These are phyloP conservation scores for Aspergillus aculeatus DNA, from an alignment of 2,329 filamentous ascomycete species.

Conservation along the genomic window DNA sequence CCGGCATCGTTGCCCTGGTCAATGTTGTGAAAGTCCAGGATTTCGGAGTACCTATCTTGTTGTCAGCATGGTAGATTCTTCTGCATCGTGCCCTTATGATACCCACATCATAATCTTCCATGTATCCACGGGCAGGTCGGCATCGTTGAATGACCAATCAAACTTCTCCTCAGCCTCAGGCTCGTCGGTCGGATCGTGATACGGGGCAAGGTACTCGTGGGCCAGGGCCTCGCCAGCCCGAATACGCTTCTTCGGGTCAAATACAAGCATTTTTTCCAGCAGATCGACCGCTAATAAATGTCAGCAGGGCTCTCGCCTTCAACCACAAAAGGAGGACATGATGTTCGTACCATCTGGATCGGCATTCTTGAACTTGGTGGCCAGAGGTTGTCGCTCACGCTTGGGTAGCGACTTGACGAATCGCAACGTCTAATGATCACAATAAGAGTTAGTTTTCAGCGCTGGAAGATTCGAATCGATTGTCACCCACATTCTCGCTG, in stretches of 20 bases:
- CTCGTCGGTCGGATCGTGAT: slow-evolving; percentile 97
- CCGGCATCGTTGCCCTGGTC: slow-evolving; percentile 52
- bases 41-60: slow-evolving; percentile 83
- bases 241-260: slow-evolving; percentile 94
- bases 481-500: slow-evolving; percentile 79
- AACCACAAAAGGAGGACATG: not conserved
- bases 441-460: slow-evolving; percentile 24
- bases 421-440: slow-evolving; percentile 70
- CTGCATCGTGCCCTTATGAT: not conserved
- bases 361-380: slow-evolving; percentile 91
- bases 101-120: slow-evolving; percentile 99
- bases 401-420: slow-evolving; percentile 98
- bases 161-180: slow-evolving; percentile 96
- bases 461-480: not conserved
- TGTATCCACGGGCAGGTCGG: slow-evolving; percentile 94
- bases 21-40: slow-evolving; percentile 97
- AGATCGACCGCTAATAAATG: slow-evolving; percentile 73
- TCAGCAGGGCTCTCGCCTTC: slow-evolving; percentile 9
- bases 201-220: slow-evolving; percentile 91
- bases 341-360: slow-evolving; percentile 69
- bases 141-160: slow-evolving; percentile 99
- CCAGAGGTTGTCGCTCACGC: slow-evolving; percentile 82
- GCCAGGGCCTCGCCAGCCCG: slow-evolving; percentile 81
- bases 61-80: not conserved
- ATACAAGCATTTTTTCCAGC: slow-evolving; percentile 94